Evolutionary conservation across 805 yeast species (phyloP).

Genomic region (Dipodascus geniculatus): DNA sequence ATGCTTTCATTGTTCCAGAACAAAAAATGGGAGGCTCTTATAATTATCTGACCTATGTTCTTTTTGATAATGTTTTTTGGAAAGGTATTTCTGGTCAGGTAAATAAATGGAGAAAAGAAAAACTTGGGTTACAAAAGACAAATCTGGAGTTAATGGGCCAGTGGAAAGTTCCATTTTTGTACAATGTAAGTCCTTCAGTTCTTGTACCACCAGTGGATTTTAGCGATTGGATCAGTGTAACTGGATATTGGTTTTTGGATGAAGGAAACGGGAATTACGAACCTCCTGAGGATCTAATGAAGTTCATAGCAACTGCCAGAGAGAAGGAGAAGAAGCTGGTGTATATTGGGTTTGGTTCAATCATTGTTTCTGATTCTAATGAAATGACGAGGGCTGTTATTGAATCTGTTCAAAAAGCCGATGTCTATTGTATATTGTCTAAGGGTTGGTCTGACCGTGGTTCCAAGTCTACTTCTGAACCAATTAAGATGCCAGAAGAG

Average conservation of each 20-base stretch:
- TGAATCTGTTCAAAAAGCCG: conserved; percentile 69
- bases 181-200: conserved; percentile 78
- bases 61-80: conserved; percentile 92
- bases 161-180: conserved; percentile 72
- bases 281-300: conserved; percentile 47
- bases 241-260: conserved; percentile 92
- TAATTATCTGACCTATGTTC: conserved; percentile 82
- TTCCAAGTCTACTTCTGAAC: conserved; percentile 26
- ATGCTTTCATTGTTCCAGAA: conserved; percentile 91
- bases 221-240: conserved; percentile 89
- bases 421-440: conserved; percentile 74
- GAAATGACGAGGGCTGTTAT: conserved; percentile 67
- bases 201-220: conserved; percentile 90
- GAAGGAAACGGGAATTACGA: conserved; percentile 42
- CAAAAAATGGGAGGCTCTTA: conserved; percentile 88
- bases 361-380: conserved; percentile 75
- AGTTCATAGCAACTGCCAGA: conserved; percentile 54
- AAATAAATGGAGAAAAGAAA: conserved; percentile 73
- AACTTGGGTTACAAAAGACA: conserved; percentile 55
- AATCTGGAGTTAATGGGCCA: conserved; percentile 62
- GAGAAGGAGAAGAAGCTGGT: conserved; percentile 56
- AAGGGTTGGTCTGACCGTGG: conserved; percentile 91
- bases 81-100: conserved; percentile 80
- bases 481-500: conserved; percentile 45
- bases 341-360: conserved; percentile 92